A percentile compares a stretch with the other conserved stretches of the same genome.
phyloP scores from a whole-genome alignment of 2,329 filamentous ascomycete genomes.

The Fusarium clavum region DNA sequence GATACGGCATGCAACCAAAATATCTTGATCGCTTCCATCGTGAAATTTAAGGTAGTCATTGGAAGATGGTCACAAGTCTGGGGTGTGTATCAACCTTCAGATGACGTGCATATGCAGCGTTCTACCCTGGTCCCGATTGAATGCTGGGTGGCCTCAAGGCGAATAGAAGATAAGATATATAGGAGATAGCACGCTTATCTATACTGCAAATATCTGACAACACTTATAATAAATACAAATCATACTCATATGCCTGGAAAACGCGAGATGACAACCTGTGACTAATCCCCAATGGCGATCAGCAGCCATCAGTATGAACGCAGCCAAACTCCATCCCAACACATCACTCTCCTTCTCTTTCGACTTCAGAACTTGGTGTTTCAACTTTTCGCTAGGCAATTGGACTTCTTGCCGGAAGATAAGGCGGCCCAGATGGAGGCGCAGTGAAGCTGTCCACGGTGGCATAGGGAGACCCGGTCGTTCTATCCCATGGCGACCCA shows the following conservation, averaged over 20 bases:
- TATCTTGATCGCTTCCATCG: background rate
- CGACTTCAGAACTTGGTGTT: background rate
- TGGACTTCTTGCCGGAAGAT: constrained; percentile 19
- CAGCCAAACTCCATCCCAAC: too few species aligned
- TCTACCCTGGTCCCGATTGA: background rate
- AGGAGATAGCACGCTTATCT: background rate
- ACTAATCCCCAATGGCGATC: background rate
- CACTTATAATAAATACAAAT: background rate
- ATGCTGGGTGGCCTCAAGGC: background rate
- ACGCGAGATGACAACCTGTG: background rate
- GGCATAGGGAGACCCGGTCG: background rate
- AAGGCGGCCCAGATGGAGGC: constrained; percentile 15
- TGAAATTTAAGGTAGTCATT: background rate
- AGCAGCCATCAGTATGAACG: background rate
- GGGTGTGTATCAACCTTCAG: background rate
- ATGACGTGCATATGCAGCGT: background rate
- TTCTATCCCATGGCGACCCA: constrained; percentile 2
- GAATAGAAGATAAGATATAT: background rate
- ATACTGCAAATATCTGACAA: background rate
- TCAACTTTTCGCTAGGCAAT: background rate
- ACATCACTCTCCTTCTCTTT: background rate
- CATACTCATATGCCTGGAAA: background rate
- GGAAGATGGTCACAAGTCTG: background rate
- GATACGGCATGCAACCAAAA: background rate
- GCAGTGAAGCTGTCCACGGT: constrained; percentile 11